Evolutionary conservation across 345 rosid genomes (phyloP), one percentile per base, ranked within the genome.

Genomic region (Lagerstroemia speciosa): DNA sequence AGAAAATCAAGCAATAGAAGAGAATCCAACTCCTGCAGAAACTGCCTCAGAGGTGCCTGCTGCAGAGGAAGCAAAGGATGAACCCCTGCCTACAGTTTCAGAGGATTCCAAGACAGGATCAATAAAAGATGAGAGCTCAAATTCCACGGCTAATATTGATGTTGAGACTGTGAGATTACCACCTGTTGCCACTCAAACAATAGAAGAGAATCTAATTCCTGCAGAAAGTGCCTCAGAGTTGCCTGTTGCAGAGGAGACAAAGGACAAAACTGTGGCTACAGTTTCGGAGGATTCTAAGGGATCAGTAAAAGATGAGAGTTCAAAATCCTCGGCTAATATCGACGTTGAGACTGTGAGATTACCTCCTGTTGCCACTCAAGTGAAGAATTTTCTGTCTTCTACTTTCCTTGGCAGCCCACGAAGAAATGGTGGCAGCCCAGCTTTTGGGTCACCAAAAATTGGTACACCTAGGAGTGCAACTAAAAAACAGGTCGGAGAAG

Each of bases 401-500:
- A 66, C 71, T 66, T 55, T 53, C 36, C 38, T 38, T 55, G 69
- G 68, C 66, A 53, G 20, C 6, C 63, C 63, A 62, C 73, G 29
- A 43, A 43, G 30, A 67, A 57, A 52, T 55, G 34, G 58, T 16
- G 62, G 50, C 14, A 43, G 67, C 63, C 63, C 60, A n/a, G 10
- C 29, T n/a, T 64, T 64, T 15, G 66, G 66, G 43, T 64, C 66
- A 20, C 66, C 67, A 40, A 26, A 20, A 70, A 27, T 77, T 80
- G 30, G 66, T 76, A 37, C 74, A 78, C 74, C 69, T 76, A 65
- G 46, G 57, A 53, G 46, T 38, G 63, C 63, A 20, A 69, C 41
- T 71, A 63, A 11, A 29, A 78, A 76, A 30, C 72, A 62, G 70
- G 41, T 53, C 10, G 82, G 78, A 16, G 77, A 73, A 75, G 81